Conservation (phyloP, 805 yeast genomes). For the Komagataella ulmi region DNA sequence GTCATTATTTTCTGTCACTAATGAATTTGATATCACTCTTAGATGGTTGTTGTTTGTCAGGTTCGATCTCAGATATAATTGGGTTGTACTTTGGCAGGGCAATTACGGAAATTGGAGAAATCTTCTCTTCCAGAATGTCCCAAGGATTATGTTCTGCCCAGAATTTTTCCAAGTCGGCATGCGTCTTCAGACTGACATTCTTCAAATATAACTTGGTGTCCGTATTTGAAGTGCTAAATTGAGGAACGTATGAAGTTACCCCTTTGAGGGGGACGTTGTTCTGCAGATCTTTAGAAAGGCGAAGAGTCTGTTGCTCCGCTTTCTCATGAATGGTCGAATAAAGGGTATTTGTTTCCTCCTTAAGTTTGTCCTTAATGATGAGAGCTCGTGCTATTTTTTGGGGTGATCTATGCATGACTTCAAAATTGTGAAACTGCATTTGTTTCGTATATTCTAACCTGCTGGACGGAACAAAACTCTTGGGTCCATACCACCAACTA, state of each 20-base stretch:
- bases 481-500: slow-evolving; percentile 38
- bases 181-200: neutral
- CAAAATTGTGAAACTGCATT: neutral
- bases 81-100: neutral
- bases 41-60: neutral
- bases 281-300: neutral
- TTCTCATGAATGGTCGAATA: neutral
- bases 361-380: neutral
- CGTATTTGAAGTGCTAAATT: neutral
- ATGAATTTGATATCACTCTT: neutral
- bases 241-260: neutral
- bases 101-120: neutral
- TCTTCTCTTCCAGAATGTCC: neutral
- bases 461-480: slow-evolving; percentile 22
- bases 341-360: neutral
- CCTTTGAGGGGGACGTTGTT: neutral
- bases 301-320: neutral
- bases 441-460: neutral
- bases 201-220: neutral
- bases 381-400: neutral
- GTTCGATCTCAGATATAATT: neutral
- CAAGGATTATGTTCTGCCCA: neutral
- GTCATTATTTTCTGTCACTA: neutral
- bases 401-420: neutral
- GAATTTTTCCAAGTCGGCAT: neutral